Evolutionary conservation across 1,284 basidiomycete genomes (phyloP), one percentile per base, ranked within the genome.

Genomic region (Phenoliferia sp.): DNA sequence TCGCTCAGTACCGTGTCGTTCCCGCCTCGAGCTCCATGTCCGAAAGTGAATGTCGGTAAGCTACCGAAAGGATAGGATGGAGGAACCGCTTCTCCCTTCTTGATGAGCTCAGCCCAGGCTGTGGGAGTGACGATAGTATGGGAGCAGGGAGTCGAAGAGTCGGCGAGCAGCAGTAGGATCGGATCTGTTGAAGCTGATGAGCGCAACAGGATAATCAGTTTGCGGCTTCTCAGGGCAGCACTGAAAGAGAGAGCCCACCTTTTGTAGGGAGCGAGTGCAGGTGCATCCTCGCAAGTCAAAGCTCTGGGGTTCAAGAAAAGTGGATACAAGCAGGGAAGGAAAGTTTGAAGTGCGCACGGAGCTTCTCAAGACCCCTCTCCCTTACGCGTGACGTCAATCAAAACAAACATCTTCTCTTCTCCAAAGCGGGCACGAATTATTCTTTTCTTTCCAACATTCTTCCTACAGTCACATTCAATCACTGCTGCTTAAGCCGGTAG

Each of bases 401-500:
- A n/a, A n/a, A n/a, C n/a, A n/a, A n/a, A n/a, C n/a, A n/a, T n/a
- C n/a, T n/a, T n/a, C n/a, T n/a, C n/a, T n/a, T n/a, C n/a, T n/a
- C n/a, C n/a, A n/a, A n/a, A n/a, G n/a, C n/a, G n/a, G n/a, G n/a
- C n/a, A n/a, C n/a, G n/a, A n/a, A n/a, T n/a, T n/a, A n/a, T n/a
- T n/a, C n/a, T n/a, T n/a, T n/a, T n/a, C n/a, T n/a, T n/a, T n/a
- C n/a, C n/a, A n/a, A n/a, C n/a, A n/a, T n/a, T n/a, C 39, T 52
- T 52, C n/a, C 28, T 17, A 52, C 48, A 52, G n/a, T 22, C 17
- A 52, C 28, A 16, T 50, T 50, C 48, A 52, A 12, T 7, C 17
- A n/a, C n/a, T 44, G 39, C 28, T 55, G 26, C 33, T 63, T 63
- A 7, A 34, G 26, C 19, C 92, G 84, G 79, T 95, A 96, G 76